A percentile compares a stretch with the other conserved stretches of the same genome.
Conservation (phyloP, 1,139 yeast genomes). For the Candida smagusa region DNA sequence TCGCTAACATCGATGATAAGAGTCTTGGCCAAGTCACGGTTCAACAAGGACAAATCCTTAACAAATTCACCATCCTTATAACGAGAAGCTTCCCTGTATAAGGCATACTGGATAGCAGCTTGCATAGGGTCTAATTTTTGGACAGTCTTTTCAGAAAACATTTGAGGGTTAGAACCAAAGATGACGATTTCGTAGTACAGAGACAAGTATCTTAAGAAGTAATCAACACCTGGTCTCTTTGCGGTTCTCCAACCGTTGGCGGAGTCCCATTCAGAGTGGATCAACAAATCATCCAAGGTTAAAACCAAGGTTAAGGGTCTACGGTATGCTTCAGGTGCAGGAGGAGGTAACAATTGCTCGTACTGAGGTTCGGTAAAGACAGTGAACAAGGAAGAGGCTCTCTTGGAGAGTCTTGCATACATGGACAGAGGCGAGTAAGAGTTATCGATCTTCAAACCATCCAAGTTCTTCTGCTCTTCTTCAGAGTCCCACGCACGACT, state of each 20-base stretch:
- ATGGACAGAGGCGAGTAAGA: constrained; percentile 70
- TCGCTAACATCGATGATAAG: constrained; percentile 76
- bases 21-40: constrained; percentile 84
- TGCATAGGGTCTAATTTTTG: constrained; percentile 90
- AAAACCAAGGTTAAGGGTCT: constrained; percentile 89
- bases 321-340: constrained; percentile 86
- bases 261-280: constrained; percentile 90
- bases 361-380: constrained; percentile 93
- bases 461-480: constrained; percentile 56
- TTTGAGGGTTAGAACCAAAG: constrained; percentile 81
- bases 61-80: constrained; percentile 85
- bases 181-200: constrained; percentile 95
- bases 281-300: constrained; percentile 82
- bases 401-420: constrained; percentile 64
- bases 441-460: constrained; percentile 52
- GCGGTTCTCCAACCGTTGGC: constrained; percentile 98
- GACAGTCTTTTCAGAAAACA: constrained; percentile 81
- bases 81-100: constrained; percentile 88
- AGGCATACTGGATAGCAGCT: constrained; percentile 81
- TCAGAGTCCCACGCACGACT: constrained; percentile 85
- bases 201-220: constrained; percentile 89
- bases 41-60: constrained; percentile 82
- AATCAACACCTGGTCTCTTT: constrained; percentile 97
- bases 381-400: constrained; percentile 73
- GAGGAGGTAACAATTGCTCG: constrained; percentile 85